These are phyloP conservation scores for Nigrospora oryzae DNA, from an alignment of 2,329 filamentous ascomycete species.

Conservation along the genomic window DNA sequence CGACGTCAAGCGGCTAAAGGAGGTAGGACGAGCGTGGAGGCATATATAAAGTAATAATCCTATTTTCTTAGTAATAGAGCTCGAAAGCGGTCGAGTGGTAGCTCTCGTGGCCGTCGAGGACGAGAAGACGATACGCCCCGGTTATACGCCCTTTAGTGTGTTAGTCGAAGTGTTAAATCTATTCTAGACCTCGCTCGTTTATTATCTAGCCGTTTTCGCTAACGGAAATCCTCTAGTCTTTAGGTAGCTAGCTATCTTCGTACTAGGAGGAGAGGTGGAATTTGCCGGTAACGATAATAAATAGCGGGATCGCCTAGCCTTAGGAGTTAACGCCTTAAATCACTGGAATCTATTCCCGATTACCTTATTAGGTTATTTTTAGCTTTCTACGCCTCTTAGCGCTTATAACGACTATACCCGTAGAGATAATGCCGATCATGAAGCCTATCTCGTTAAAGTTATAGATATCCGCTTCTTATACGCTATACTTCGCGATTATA, in stretches of 20 bases:
- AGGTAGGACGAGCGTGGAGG: constrained; percentile 24
- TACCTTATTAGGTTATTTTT: constrained; percentile 14
- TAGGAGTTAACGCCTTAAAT: constrained; percentile 9
- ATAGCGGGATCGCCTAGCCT: constrained; percentile 6
- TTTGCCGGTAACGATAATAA: constrained; percentile 2
- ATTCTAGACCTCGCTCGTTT: neutral
- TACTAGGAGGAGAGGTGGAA: constrained; percentile 1
- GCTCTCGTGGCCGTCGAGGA: constrained; percentile 27
- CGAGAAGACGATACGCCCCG: constrained; percentile 21
- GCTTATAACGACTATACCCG: constrained; percentile 15
- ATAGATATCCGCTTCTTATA: constrained; percentile 11
- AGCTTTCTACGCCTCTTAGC: constrained; percentile 9
- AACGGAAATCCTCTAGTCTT: neutral
- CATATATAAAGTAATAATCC: constrained; percentile 28
- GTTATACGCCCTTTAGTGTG: constrained; percentile 14
- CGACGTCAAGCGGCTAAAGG: constrained; percentile 28
- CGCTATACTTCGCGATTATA: constrained; percentile 12
- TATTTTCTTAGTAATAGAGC: constrained; percentile 21
- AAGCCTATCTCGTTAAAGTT: constrained; percentile 21
- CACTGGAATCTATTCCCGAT: constrained; percentile 17
- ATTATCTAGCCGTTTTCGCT: neutral
- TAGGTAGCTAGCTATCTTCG: neutral
- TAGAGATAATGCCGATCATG: constrained; percentile 18
- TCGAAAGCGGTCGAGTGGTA: constrained; percentile 24
- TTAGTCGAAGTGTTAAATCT: constrained; percentile 7